Evolutionary conservation across 1,284 basidiomycete species (phyloP), one percentile per base, ranked within the genome.

Genomic region (Puccinia polysora): DNA sequence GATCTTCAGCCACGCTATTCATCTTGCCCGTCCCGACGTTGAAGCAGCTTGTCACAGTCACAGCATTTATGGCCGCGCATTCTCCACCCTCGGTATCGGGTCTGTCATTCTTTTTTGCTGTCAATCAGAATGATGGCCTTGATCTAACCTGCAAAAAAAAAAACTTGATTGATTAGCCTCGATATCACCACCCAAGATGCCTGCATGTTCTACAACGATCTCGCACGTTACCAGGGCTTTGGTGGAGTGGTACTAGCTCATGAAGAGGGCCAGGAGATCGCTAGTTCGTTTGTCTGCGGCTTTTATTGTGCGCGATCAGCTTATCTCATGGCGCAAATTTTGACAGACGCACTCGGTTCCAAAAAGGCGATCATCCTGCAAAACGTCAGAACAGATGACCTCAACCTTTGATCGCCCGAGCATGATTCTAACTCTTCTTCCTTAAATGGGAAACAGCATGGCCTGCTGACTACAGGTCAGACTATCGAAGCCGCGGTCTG

Each of bases 21-120:
- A 86, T 77, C 80, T 81, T 15, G 83, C 84, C n/a, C 83, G 86
- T 25, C 85, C 85, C 0, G 86, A 88, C 75, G 82, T 87, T 20
- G 76, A 84, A 40, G 86, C 86, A 47, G 86, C 85, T 4, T 86
- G 86, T 4, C 87, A 88, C 78, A 84, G 84, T 20, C 86, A 88
- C 78, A 84, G 84, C 4, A 79, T 84, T 59, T 74, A 79, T 30
- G 87, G 86, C n/a, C 85, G 85, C 76, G 84, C 86, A 0, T 88
- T 86, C 80, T 82, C 84, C 15, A 81, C 84, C 0, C 82, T 88
- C 7, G 86, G 86, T 10, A 81, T 83, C 50, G 82, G 83, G 47
- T 80, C 87, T 62, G 84, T 86, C 64, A 82, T 84, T 81, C 12
- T n/a, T 56, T 83, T 15, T 20, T 23, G n/a, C n/a, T 20, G 12